Base-by-base conservation (phyloP, 1,284 basidiomycete species). In the Xerocomus nothofagi region DNA sequence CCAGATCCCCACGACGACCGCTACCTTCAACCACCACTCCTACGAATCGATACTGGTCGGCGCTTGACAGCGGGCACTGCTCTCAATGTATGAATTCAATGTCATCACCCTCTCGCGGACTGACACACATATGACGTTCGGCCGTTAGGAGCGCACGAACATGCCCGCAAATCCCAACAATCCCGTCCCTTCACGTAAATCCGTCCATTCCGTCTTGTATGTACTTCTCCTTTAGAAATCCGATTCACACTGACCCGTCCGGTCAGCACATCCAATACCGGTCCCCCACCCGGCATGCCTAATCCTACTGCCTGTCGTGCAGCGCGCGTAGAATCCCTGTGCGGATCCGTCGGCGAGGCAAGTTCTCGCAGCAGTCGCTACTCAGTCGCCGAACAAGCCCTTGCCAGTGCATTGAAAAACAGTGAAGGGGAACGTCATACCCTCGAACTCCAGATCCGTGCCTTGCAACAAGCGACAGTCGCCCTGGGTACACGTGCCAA, bases 361-460 rank as follows among this genome's bases (percentile, higher is more conserved):
- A 55, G 57, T 44, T 54, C 55, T 44, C 65, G 68, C 42, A 61
- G 65, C 50, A 57, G 49, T 39, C 73, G 75, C 23, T 77, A 76
- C 54, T 65, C 66, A 11, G 58, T 65, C 24, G 75, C 73, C 18
- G 73, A 77, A 56, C 63, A 66, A 24, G 68, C 72, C 20, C 66
- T 76, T 21, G 58, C 59, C 18, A 56, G 64, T 38, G 63, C 71
- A 36, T 54, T 75, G 10, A 62, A 59, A 53, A 57, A 53, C 24
- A 66, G 66, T 38, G 50, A 62, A 51, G 61, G 15, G 17, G 54
- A 70, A 47, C 60, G 64, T n/a, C 65, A 70, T n/a, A 62, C 63
- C 14, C 59, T 66, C 27, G 72, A 79, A 51, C 67, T 78, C 46
- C 76, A 81, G 57, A 73, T 81, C 36, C 62, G 68, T 44, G 66